Conservation (phyloP, 352 stramenopile genomes). For the Phytophthora crassamura region DNA sequence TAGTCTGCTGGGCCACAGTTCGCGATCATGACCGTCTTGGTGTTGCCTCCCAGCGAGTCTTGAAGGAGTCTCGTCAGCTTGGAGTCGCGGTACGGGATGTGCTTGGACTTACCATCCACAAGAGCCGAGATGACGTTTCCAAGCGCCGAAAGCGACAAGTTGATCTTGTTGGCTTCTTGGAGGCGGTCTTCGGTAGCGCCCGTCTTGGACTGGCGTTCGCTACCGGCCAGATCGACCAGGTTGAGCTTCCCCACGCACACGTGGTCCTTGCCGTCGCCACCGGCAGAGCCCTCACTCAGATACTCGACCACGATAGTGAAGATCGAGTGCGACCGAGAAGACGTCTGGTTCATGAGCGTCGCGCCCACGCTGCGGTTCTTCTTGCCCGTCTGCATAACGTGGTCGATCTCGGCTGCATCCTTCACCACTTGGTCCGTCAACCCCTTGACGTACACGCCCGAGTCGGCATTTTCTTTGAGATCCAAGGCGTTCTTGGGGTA, state of each 20-base stretch:
- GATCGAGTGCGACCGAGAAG: constrained; percentile 53
- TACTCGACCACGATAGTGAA: constrained; percentile 96
- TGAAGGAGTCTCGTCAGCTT: constrained; percentile 73
- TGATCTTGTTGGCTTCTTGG: constrained; percentile 20
- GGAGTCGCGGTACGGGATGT: constrained; percentile 71
- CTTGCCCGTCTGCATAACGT: constrained; percentile 91
- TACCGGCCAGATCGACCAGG: constrained; percentile 77
- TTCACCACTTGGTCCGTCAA: constrained; percentile 83
- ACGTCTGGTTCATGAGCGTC: constrained; percentile 97
- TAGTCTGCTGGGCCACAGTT: constrained; percentile 64
- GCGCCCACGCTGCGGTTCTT: constrained; percentile 93
- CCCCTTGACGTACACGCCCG: constrained; percentile 88
- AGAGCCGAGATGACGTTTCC: too few relatives aligned
- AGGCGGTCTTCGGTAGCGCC: constrained; percentile 21
- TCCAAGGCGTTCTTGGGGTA: constrained; percentile 71
- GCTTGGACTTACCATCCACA: too few relatives aligned
- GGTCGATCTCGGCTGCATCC: constrained; percentile 86
- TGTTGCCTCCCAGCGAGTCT: constrained; percentile 67
- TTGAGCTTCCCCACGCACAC: constrained; percentile 96
- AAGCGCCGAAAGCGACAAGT: too few relatives aligned
- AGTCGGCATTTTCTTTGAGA: constrained; percentile 88
- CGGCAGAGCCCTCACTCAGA: constrained; percentile 51
- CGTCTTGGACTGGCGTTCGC: constrained; percentile 64
- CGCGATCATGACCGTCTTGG: constrained; percentile 72
- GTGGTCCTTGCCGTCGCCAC: constrained; percentile 78